These are phyloP conservation scores for Naegleria gruberi DNA, from an alignment of 208 protist species.

Conservation along the genomic window DNA sequence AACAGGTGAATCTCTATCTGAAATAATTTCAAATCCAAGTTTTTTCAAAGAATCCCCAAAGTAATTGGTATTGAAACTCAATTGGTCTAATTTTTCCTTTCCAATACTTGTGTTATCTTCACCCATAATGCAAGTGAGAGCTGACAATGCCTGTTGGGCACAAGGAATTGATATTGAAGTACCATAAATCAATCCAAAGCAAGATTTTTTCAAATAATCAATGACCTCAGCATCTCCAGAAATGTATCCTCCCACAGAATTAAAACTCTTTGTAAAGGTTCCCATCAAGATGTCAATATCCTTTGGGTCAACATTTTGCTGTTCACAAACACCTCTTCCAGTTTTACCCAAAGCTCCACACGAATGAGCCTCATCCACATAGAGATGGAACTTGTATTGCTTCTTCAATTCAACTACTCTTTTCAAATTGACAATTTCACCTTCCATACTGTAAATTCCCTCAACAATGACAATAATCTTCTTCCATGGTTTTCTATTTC, in stretches of 20 bases:
- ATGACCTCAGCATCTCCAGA: constrained; percentile 24
- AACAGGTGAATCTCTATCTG: constrained; percentile 80
- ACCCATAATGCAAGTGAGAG: constrained; percentile 70
- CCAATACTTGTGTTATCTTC: constrained; percentile 58
- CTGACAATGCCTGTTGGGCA: constrained; percentile 71
- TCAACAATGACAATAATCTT: constrained; percentile 87
- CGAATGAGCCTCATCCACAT: constrained; percentile 95
- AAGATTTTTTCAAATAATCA: constrained; percentile 55
- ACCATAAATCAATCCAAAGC: constrained; percentile 57
- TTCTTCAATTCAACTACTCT: constrained; percentile 87
- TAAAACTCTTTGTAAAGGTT: constrained; percentile 93
- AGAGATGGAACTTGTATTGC: constrained; percentile 88
- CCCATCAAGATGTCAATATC: constrained; percentile 84
- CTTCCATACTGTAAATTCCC: constrained; percentile 97
- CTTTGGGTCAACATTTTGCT: background rate
- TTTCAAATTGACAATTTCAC: constrained; percentile 85
- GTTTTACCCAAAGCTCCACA: constrained; percentile 44
- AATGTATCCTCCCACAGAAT: constrained; percentile 44
- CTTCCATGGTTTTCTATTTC: constrained; percentile 26
- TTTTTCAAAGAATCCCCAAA: constrained; percentile 33
- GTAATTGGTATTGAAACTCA: constrained; percentile 22
- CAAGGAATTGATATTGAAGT: constrained; percentile 71
- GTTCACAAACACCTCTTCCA: background rate
- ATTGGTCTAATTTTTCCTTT: background rate
- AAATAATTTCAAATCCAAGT: constrained; percentile 52